A percentile compares a stretch with the other conserved stretches of the same genome.
Conservation (phyloP, 768 basidiomycete species). For the Gymnopilus junonius region DNA sequence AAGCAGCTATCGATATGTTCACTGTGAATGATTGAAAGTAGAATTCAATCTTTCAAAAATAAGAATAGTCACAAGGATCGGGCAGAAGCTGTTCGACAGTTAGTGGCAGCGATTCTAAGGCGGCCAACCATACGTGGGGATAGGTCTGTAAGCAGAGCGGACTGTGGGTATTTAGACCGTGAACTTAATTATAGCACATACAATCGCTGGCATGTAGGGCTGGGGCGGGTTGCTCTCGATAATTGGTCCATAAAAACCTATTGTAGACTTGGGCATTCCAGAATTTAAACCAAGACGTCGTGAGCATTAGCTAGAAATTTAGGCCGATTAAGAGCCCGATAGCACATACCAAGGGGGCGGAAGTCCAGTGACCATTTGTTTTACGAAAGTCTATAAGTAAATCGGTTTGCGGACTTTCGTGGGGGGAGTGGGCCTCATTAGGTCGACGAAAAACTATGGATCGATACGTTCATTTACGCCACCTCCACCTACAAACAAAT, state of each 20-base stretch:
- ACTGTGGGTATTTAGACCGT: not conserved
- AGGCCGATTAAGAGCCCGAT: not conserved
- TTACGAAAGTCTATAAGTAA: not conserved
- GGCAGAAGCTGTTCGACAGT: not conserved
- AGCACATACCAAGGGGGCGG: not conserved
- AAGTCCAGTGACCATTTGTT: not conserved
- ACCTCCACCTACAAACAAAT: not conserved
- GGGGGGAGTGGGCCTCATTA: not conserved
- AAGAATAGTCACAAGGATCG: constrained; percentile 1
- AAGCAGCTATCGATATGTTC: not conserved
- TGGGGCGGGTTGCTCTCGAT: not conserved
- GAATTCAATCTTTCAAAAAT: not conserved
- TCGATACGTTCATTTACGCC: not conserved
- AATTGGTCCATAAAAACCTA: not conserved
- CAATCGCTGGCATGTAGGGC: not conserved
- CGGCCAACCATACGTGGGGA: not conserved
- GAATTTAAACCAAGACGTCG: not conserved
- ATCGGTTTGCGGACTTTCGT: not conserved
- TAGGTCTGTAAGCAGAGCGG: not conserved
- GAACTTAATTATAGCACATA: not conserved
- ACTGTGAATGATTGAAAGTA: not conserved
- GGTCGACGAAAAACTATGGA: not conserved
- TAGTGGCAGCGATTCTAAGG: not conserved
- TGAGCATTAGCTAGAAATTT: not conserved
- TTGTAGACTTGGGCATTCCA: not conserved